Conservation (phyloP, 768 basidiomycete species). For the Termitomyces sp. region DNA sequence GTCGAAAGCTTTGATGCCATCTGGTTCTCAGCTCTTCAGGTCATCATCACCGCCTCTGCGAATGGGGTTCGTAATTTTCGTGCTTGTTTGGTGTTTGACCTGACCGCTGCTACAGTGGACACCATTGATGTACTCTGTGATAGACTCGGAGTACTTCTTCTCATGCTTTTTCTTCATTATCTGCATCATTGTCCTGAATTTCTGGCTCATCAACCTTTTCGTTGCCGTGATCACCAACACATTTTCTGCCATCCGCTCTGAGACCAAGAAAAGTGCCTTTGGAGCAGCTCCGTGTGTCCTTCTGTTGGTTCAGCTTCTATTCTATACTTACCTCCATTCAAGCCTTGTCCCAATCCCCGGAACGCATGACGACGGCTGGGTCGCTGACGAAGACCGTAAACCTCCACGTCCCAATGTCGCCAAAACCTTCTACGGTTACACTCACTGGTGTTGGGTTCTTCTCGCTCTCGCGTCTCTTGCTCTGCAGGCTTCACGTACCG, state of each 20-base stretch:
- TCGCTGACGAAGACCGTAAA: slow-evolving; percentile 38
- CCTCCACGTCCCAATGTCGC: slow-evolving; percentile 38
- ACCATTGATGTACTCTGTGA: slow-evolving; percentile 79
- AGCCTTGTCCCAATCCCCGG: slow-evolving; percentile 36
- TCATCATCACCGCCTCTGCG: slow-evolving; percentile 78
- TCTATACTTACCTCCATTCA: slow-evolving; percentile 10
- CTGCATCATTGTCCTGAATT: slow-evolving; percentile 82
- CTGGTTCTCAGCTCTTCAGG: slow-evolving; percentile 74
- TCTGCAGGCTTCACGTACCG: slow-evolving; percentile 65
- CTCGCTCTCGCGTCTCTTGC: slow-evolving; percentile 67
- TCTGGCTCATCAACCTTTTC: slow-evolving; percentile 90
- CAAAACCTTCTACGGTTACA: slow-evolving; percentile 51
- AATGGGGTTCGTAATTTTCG: slow-evolving; percentile 49
- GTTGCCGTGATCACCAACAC: slow-evolving; percentile 96
- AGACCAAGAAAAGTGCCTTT: slow-evolving; percentile 90
- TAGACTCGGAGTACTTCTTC: slow-evolving; percentile 87
- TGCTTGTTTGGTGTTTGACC: background rate
- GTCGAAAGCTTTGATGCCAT: slow-evolving; percentile 88
- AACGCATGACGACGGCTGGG: slow-evolving; percentile 63
- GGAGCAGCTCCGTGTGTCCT: slow-evolving; percentile 68
- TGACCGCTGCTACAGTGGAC: slow-evolving; percentile 49
- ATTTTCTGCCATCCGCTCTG: slow-evolving; percentile 80
- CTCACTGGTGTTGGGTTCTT: slow-evolving; percentile 69
- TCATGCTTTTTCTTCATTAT: slow-evolving; percentile 85
- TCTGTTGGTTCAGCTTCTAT: background rate